Evolutionary conservation across 306 rosid species (phyloP), one percentile per base, ranked within the genome.

Genomic region (Dalbergia cultrata): DNA sequence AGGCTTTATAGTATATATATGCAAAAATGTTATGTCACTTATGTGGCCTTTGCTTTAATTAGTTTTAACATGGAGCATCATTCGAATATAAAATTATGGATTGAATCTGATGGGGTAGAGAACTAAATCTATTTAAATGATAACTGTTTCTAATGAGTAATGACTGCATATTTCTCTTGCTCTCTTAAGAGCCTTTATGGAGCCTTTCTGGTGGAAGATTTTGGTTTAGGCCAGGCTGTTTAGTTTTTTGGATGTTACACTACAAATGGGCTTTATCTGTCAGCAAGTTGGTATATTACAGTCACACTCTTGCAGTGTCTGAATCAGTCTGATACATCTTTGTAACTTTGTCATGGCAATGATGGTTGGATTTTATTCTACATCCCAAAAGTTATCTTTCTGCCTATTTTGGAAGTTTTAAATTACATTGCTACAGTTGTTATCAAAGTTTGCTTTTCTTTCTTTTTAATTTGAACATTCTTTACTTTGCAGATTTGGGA

Each of bases 401-500:
- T 21, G 26, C 64, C 17, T 78, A 54, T 49, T 14, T 79, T 56
- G 66, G 53, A 54, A 63, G 58, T 73, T 77, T 10, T 39, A 54
- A 39, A 22, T 14, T n/a, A 19, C 35, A 37, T 37, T 14, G 47
- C 61, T 59, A 7, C 68, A 76, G 52, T 35, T 33, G 13, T 52
- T 52, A 19, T 31, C 5, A 3, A 73, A 37, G 6, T n/a, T 41
- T 50, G 13, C 43, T 49, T 75, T 47, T 8, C 44, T 56, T 50
- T 63, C 9, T 8, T 67, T 62, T 76, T 67, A n/a, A 64, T 11
- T 75, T n/a, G 43, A 17, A 31, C 41, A 16, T 52, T 66, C 16
- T 67, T 21, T 71, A 76, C 70, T 37, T 58, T 63, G 33, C 87
- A 96, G 99, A 96, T 96, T 72, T 96, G 99, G 99, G 99, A 96